Evolutionary conservation across 2,329 filamentous ascomycete genomes (phyloP).

Genomic region (Hymenoscyphus fructigenus): DNA sequence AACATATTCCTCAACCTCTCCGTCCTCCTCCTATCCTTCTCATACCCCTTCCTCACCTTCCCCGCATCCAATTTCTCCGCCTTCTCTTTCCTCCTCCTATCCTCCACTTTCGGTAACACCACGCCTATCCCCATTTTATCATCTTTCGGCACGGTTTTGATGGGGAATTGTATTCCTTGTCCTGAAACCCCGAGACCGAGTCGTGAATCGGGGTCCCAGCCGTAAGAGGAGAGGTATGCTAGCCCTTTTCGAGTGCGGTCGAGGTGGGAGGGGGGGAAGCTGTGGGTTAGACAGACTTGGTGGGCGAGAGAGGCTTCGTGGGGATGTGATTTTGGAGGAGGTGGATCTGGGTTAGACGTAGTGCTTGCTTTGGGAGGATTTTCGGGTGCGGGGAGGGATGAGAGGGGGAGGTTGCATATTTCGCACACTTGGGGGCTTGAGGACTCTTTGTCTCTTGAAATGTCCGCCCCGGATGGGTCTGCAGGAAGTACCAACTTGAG

Average conservation of each 20-base stretch:
- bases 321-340: slow-evolving; percentile 25
- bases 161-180: slow-evolving; percentile 69
- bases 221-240: slow-evolving; percentile 62
- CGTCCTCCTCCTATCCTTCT: slow-evolving; percentile 60
- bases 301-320: slow-evolving; percentile 68
- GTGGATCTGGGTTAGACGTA: neutral
- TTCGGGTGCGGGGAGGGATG: slow-evolving; percentile 41
- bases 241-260: slow-evolving; percentile 71
- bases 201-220: slow-evolving; percentile 74
- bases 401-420: slow-evolving; percentile 59
- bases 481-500: slow-evolving; percentile 60
- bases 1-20: slow-evolving; percentile 69
- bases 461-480: slow-evolving; percentile 3
- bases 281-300: slow-evolving; percentile 67
- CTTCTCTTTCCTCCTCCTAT: slow-evolving; percentile 42
- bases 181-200: slow-evolving; percentile 69
- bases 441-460: neutral
- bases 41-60: slow-evolving; percentile 60
- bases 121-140: slow-evolving; percentile 74
- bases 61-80: slow-evolving; percentile 64
- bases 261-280: slow-evolving; percentile 69
- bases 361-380: neutral
- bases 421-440: slow-evolving; percentile 44
- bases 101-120: slow-evolving; percentile 39
- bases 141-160: slow-evolving; percentile 69